Percentiles rank a stretch among this genome's conserved stretches.
phyloP scores from a whole-genome alignment of 768 basidiomycete species.

The Xerocomellus chrysenteron region DNA sequence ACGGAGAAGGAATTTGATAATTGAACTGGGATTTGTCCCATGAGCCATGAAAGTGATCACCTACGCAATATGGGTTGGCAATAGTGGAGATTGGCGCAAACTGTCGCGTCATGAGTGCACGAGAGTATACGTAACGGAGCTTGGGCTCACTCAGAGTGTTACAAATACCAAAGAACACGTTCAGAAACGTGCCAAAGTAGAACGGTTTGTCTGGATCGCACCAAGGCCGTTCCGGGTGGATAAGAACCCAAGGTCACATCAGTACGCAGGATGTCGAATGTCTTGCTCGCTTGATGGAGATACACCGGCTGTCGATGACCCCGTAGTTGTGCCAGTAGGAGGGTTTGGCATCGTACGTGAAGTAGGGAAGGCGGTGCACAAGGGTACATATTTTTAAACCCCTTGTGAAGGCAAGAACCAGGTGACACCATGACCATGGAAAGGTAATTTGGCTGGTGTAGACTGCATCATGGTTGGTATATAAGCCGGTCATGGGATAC shows the following conservation, averaged over 20 bases:
- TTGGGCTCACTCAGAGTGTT: constrained; percentile 40
- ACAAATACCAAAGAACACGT: constrained; percentile 59
- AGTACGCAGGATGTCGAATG: not conserved
- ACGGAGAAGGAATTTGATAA: constrained; percentile 39
- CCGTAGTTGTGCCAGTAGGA: not conserved
- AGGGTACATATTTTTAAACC: constrained; percentile 1
- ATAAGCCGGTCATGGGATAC: constrained; percentile 3
- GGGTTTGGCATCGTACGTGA: not conserved
- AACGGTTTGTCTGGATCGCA: constrained; percentile 50
- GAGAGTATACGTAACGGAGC: not conserved
- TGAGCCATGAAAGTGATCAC: not conserved
- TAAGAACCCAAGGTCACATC: constrained; percentile 53
- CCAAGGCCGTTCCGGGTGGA: constrained; percentile 53
- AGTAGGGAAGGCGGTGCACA: not conserved
- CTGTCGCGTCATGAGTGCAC: not conserved
- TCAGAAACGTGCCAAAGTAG: constrained; percentile 49
- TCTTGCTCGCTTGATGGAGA: too few species aligned
- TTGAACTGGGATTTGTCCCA: constrained; percentile 14
- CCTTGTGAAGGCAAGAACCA: not conserved
- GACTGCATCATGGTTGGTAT: not conserved
- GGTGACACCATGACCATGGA: not conserved
- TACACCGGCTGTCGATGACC: too few species aligned
- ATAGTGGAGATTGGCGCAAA: constrained; percentile 74
- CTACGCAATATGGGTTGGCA: constrained; percentile 75
- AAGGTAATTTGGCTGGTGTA: not conserved